phyloP scores from a whole-genome alignment of 345 rosid species.

The Arabis hirsuta region DNA sequence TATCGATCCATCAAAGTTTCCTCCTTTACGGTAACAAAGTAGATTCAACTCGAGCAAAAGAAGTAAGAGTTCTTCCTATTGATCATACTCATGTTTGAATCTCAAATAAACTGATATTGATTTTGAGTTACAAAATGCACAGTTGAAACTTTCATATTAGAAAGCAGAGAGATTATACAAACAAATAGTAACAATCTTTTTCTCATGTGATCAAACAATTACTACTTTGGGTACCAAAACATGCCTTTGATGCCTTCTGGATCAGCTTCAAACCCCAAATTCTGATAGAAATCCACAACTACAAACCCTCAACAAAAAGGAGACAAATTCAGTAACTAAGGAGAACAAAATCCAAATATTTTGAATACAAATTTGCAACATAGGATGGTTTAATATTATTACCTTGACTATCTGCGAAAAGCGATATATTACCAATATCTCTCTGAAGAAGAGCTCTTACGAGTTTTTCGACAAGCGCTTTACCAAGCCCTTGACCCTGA shows the following conservation, averaged over 20 bases:
- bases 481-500: slow-evolving; percentile 96
- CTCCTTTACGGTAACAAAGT: neutral
- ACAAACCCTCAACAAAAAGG: slow-evolving; percentile 23
- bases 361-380: neutral
- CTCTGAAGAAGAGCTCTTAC: slow-evolving; percentile 85
- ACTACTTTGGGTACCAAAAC: slow-evolving; percentile 91
- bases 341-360: slow-evolving; percentile 3
- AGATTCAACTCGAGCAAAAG: neutral
- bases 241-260: slow-evolving; percentile 98
- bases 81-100: slow-evolving; percentile 18
- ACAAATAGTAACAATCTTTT: slow-evolving; percentile 21
- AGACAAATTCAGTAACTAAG: neutral
- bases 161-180: slow-evolving; percentile 16
- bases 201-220: slow-evolving; percentile 17
- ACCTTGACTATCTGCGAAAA: slow-evolving; percentile 98
- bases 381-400: slow-evolving; percentile 6
- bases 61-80: neutral
- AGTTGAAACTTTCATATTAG: slow-evolving; percentile 14
- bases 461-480: slow-evolving; percentile 86
- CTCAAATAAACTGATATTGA: slow-evolving; percentile 11
- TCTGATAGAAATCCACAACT: slow-evolving; percentile 96
- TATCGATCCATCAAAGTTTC: slow-evolving; percentile 7
- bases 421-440: slow-evolving; percentile 96
- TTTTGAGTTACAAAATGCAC: slow-evolving; percentile 39
- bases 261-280: slow-evolving; percentile 91